Base-by-base conservation (phyloP, 1,284 basidiomycete species). In the Ceratobasidium theobromae region DNA sequence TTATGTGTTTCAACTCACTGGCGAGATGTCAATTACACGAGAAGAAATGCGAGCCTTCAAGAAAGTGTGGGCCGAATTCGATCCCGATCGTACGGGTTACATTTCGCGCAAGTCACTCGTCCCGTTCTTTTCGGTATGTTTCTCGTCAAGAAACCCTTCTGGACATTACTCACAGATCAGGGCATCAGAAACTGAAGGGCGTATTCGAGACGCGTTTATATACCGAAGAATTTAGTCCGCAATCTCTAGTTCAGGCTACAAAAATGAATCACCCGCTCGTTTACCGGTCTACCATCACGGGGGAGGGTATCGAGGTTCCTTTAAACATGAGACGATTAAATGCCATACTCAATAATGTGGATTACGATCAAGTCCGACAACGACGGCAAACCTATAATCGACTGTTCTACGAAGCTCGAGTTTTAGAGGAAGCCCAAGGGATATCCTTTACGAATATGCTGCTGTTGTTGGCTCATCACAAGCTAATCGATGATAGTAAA, bases 361-460 rank as follows among this genome's bases (percentile, higher is more conserved):
- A 96, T 74, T 84, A 83, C 52, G 69, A 72, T 6, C 78, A 78
- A 35, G 85, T 93, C 69, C 80, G 86, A 65, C 82, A 82, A 69
- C 82, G 92, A 25, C 83, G 89, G 68, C 81, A 82, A 8, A 75
- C 86, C 18, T 95, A 91, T 73, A 86, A 85, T 69, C 82, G 87
- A 21, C 77, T 97, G 2, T 93, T 89, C 72, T 88, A 95, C 72
- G 94, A 97, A 78, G 93, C 93, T 1, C 86, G 82, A 69, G 83
- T 93, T 46, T 83, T 85, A 1, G 82, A 89, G 68, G 82, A 82
- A 28, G 86, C 85, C 0, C 83, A 84, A 54, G 94, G 95, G 8
- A 91, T 99, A 68, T 90, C 93, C 18, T 98, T 98, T 78, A 93
- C 87, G 4, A 84, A 88, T 46, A 97, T 98, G 93, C 82, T 98